These are phyloP conservation scores for Hanseniaspora meyeri DNA, from an alignment of 805 yeast species.

Conservation along the genomic window DNA sequence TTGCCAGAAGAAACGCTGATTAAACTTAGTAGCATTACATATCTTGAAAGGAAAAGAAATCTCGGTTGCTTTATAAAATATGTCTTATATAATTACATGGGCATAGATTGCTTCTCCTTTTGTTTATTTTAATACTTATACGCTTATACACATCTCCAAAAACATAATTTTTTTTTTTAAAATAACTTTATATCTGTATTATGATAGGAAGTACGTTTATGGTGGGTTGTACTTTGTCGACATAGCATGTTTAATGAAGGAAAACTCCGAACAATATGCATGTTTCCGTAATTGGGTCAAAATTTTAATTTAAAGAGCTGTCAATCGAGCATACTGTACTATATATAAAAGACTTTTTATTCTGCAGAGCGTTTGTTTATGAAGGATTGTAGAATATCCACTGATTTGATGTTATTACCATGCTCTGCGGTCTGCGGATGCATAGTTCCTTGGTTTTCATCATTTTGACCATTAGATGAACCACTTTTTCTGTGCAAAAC, in stretches of 20 bases:
- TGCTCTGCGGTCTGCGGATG: not conserved
- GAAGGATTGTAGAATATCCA: slow-evolving; percentile 5
- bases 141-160: not conserved
- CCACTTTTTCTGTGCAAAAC: not conserved
- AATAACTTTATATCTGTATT: too few relatives aligned
- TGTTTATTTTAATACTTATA: slow-evolving; percentile 6
- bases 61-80: not conserved
- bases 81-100: not conserved
- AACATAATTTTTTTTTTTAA: too few relatives aligned
- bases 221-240: too few relatives aligned
- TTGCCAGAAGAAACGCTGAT: slow-evolving; percentile 83
- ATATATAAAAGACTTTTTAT: not conserved
- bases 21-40: slow-evolving; percentile 25
- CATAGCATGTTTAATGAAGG: too few relatives aligned
- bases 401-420: not conserved
- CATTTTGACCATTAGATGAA: not conserved
- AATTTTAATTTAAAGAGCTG: too few relatives aligned
- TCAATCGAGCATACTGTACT: too few relatives aligned
- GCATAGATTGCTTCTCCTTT: not conserved
- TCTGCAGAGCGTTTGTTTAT: not conserved
- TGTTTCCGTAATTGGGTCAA: too few relatives aligned
- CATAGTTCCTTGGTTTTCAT: not conserved
- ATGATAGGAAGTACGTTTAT: too few relatives aligned
- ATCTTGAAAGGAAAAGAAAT: not conserved
- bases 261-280: too few relatives aligned